phyloP scores from a whole-genome alignment of 2,329 filamentous ascomycete species.

The Hymenoscyphus infarciens region DNA sequence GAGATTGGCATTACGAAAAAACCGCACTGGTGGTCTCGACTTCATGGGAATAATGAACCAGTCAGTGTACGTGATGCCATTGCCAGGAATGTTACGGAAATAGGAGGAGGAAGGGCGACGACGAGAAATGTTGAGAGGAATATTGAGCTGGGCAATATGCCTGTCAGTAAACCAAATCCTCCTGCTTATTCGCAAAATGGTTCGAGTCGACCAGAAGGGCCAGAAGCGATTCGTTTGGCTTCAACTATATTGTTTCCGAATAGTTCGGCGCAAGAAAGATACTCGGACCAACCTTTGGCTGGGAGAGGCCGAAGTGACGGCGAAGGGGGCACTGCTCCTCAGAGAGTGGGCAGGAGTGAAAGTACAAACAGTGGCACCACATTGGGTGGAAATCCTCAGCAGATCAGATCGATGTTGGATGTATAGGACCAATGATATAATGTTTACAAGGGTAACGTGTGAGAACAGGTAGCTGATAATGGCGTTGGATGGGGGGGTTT shows the following conservation, averaged over 20 bases:
- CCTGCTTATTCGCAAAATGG: neutral
- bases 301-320: slow-evolving; percentile 10
- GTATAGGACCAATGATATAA: slow-evolving; percentile 27
- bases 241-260: slow-evolving; percentile 22
- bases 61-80: slow-evolving; percentile 34
- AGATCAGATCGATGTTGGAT: slow-evolving; percentile 42
- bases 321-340: neutral
- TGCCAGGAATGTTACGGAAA: slow-evolving; percentile 35
- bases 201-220: slow-evolving; percentile 46
- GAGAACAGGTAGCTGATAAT: neutral
- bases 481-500: too few relatives aligned
- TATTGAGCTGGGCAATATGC: slow-evolving; percentile 40
- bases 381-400: slow-evolving; percentile 32
- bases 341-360: slow-evolving; percentile 19
- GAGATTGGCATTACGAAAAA: slow-evolving; percentile 59
- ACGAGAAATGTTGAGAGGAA: slow-evolving; percentile 30
- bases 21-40: slow-evolving; percentile 63
- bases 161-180: slow-evolving; percentile 32
- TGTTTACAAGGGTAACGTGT: neutral
- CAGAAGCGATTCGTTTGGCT: slow-evolving; percentile 30
- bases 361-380: slow-evolving; percentile 31
- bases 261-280: slow-evolving; percentile 12
- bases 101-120: slow-evolving; percentile 35
- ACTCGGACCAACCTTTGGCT: slow-evolving; percentile 20
- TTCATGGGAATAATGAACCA: slow-evolving; percentile 25